phyloP scores from a whole-genome alignment of 495 filamentous ascomycete genomes.

The Rusavskia elegans region DNA sequence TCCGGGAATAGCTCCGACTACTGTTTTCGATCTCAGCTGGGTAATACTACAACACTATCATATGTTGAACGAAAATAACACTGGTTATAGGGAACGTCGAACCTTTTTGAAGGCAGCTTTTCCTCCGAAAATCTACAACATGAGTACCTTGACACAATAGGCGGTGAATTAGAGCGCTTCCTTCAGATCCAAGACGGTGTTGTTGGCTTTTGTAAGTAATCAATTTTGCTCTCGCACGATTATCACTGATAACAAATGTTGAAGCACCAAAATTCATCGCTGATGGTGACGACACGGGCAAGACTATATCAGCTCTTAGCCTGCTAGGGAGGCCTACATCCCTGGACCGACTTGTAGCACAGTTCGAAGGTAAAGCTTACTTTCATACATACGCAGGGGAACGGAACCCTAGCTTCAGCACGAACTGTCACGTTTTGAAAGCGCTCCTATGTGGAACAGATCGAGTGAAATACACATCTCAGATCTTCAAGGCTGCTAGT shows the following conservation, averaged over 20 bases:
- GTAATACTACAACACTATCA: conserved; percentile 15
- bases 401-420: conserved; percentile 22
- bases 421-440: conserved; percentile 28
- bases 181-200: conserved; percentile 8
- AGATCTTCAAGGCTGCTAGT: conserved; percentile 11
- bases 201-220: conserved; percentile 9
- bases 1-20: conserved; percentile 20
- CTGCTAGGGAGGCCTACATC: conserved; percentile 14
- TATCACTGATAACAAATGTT: not conserved
- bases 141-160: conserved; percentile 6
- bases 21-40: conserved; percentile 26
- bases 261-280: conserved; percentile 16
- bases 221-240: not conserved
- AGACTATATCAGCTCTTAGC: conserved; percentile 19
- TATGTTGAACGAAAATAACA: conserved; percentile 5
- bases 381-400: conserved; percentile 25
- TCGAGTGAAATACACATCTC: conserved; percentile 2
- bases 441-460: conserved; percentile 10
- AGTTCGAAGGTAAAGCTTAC: conserved; percentile 22
- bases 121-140: conserved; percentile 5
- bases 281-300: conserved; percentile 35
- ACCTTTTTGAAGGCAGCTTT: too few relatives aligned
- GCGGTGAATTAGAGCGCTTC: too few relatives aligned
- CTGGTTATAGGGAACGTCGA: conserved; percentile 25
- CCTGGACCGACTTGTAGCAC: conserved; percentile 16